Conservation (phyloP, 2,329 filamentous ascomycete species). For the Stachybotrys elegans region DNA sequence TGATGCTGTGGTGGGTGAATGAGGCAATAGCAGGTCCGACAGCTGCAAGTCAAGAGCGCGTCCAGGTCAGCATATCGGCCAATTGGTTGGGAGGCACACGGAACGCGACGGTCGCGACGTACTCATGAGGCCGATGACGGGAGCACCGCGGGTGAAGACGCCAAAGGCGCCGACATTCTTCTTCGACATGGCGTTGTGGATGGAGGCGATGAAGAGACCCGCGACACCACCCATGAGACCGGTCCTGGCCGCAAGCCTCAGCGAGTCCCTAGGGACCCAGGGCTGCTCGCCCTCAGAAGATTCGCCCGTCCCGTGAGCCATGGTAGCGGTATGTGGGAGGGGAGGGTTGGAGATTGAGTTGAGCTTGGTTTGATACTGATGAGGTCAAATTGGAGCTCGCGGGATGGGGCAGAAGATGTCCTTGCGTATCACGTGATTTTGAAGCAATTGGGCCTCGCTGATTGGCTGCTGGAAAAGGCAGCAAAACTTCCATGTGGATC, state of each 20-base stretch:
- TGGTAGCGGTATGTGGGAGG: slow-evolving; percentile 16
- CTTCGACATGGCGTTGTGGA: slow-evolving; percentile 83
- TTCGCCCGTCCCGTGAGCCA: slow-evolving; percentile 27
- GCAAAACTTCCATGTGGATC: too few relatives aligned
- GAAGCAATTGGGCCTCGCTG: slow-evolving; percentile 25
- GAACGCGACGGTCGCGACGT: slow-evolving; percentile 11
- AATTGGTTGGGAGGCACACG: too few relatives aligned
- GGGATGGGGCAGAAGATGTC: slow-evolving; percentile 13
- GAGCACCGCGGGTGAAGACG: slow-evolving; percentile 73
- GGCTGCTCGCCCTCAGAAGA: too few relatives aligned
- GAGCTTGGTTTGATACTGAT: slow-evolving; percentile 18
- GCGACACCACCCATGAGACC: slow-evolving; percentile 59
- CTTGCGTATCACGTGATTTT: slow-evolving; percentile 28
- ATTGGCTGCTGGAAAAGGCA: slow-evolving; percentile 21
- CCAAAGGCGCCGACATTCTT: slow-evolving; percentile 76
- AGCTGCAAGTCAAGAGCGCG: slow-evolving; percentile 41
- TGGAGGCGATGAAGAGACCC: slow-evolving; percentile 68
- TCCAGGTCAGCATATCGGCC: slow-evolving; percentile 12
- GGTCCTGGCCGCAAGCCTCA: slow-evolving; percentile 61
- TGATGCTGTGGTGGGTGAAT: slow-evolving; percentile 70
- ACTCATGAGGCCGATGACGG: slow-evolving; percentile 55
- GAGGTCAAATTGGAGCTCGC: slow-evolving; percentile 21
- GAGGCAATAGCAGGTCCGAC: slow-evolving; percentile 63
- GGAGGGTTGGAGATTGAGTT: slow-evolving; percentile 11
- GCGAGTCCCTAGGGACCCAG: slow-evolving; percentile 72